These are phyloP conservation scores for Xylariaceae sp. DNA, from an alignment of 2,329 filamentous ascomycete genomes.

Conservation along the genomic window DNA sequence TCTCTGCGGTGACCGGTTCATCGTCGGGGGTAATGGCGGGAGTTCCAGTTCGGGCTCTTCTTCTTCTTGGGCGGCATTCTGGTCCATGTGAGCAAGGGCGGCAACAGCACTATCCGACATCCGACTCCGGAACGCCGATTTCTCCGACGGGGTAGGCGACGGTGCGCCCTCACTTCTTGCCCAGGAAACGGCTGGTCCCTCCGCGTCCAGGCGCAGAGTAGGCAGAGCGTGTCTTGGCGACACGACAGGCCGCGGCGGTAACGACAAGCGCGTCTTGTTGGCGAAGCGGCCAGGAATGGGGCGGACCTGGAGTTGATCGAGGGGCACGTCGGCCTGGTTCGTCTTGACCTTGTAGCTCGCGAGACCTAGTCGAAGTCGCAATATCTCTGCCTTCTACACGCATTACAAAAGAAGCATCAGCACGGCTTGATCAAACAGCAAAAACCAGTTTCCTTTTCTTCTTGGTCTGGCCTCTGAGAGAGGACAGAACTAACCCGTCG, in stretches of 20 bases:
- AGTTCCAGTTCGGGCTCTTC: constrained; percentile 18
- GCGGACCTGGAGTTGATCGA: constrained; percentile 52
- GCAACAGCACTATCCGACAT: not conserved
- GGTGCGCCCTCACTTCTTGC: not conserved
- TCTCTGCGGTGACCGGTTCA: constrained; percentile 18
- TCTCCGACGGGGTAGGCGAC: constrained; percentile 4
- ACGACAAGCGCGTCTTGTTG: not conserved
- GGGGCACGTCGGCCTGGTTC: constrained; percentile 61
- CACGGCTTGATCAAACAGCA: not conserved
- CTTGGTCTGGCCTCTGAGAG: not conserved
- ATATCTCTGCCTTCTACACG: constrained; percentile 55
- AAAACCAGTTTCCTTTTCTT: not conserved
- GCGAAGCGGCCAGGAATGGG: constrained; percentile 24
- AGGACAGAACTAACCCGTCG: constrained; percentile 39
- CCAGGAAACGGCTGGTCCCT: constrained; percentile 3
- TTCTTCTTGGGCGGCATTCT: constrained; percentile 8
- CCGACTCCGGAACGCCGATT: constrained; percentile 7
- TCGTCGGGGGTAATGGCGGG: constrained; percentile 5
- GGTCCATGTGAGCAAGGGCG: not conserved
- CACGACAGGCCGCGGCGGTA: constrained; percentile 4
- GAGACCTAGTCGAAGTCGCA: constrained; percentile 63
- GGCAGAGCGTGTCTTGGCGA: not conserved
- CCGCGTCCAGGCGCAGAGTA: not conserved
- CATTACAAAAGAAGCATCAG: constrained; percentile 5
- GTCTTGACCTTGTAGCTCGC: constrained; percentile 72